Evolutionary conservation across 148 eudicot genomes (phyloP).

Genomic region (Rhododendron mucronatum): DNA sequence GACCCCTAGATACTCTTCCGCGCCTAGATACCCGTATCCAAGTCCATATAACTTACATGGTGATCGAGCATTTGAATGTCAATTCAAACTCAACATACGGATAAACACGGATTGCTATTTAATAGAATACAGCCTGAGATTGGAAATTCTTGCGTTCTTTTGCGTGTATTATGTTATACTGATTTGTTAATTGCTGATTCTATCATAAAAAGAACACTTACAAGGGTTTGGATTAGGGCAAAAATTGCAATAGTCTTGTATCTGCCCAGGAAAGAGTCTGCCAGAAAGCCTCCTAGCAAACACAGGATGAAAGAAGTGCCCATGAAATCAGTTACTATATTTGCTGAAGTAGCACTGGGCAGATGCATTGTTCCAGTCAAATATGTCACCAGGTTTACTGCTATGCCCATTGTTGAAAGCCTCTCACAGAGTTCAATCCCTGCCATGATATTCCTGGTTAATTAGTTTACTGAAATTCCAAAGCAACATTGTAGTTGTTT

Average conservation of each 20-base stretch:
- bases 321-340: constrained; percentile 80
- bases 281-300: constrained; percentile 79
- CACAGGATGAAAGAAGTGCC: constrained; percentile 86
- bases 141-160: neutral
- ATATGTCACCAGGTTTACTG: constrained; percentile 92
- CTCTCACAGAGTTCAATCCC: constrained; percentile 88
- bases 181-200: neutral
- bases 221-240: constrained; percentile 53
- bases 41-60: neutral
- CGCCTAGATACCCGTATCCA: neutral
- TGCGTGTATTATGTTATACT: neutral
- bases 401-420: constrained; percentile 96
- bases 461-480: neutral
- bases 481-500: neutral
- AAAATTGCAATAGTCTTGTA: constrained; percentile 74
- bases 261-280: constrained; percentile 82
- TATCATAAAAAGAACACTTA: constrained; percentile 14
- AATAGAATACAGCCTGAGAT: neutral
- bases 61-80: neutral
- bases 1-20: neutral
- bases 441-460: constrained; percentile 7
- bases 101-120: no score
- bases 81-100: neutral
- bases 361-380: constrained; percentile 73
- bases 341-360: constrained; percentile 74